Evolutionary conservation across 176 grass and related monocot species (phyloP), one percentile per base, ranked within the genome.

Genomic region (Aegilops sharonensis): DNA sequence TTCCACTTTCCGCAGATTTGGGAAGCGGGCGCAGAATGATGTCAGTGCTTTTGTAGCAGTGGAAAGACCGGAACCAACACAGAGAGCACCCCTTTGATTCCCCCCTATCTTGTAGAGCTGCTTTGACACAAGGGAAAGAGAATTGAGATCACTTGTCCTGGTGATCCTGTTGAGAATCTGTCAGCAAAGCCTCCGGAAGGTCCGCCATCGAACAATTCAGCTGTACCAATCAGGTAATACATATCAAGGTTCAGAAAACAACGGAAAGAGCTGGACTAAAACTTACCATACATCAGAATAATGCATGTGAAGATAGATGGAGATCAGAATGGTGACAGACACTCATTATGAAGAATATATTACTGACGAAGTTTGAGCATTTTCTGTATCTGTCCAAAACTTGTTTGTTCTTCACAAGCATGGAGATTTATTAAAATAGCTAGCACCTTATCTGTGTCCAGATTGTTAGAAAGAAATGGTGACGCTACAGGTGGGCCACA

Each of bases 141-240:
- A 94, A 79, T 86, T 92, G n/a, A 78, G 81, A 70, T 94, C 93
- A 21, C 52, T 66, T 88, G 48, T 78, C 69, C n/a, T 71, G 39
- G 68, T n/a, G 31, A 94, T 81, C 75, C 82, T 88, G 76, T 84
- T 90, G 64, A 92, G 7, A 52, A 94, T 92, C 36, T 62, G 40
- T 61, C 39, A 94, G 32, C 5, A 94, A 52, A 64, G 57, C 71
- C 25, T 87, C 81, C 2, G 85, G 92, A 34, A 94, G 81, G 85
- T 85, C 47, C 60, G 88, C 90, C 92, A 90, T 89, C 32, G 20
- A 72, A 12, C 43, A 45, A 74, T 73, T 43, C 70, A 47, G 70
- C 70, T 73, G 30, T 62, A 68, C 34, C 50, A 70, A 15, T 11
- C 42, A 43, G 6, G 9, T 9, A 14, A 25, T 79, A 3, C 2